Conservation (phyloP, 2,329 filamentous ascomycete species). For the Colletotrichum magnum region DNA sequence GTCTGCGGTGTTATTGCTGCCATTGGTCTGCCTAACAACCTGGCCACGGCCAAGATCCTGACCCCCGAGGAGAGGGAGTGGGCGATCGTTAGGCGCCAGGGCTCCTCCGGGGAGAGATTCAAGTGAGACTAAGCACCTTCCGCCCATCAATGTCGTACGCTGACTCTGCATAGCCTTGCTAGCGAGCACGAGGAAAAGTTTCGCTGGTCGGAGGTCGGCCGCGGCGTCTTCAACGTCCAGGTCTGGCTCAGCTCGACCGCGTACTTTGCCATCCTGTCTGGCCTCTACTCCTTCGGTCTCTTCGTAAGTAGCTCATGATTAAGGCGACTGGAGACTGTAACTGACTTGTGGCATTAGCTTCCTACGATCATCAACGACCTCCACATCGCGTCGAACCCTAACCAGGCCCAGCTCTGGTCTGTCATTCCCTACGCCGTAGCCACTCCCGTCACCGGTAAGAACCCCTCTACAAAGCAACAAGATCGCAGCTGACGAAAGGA, state of each 20-base stretch:
- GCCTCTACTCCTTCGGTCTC: slow-evolving; percentile 74
- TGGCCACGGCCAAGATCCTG: slow-evolving; percentile 68
- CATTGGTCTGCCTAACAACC: slow-evolving; percentile 68
- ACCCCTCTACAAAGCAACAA: accelerated
- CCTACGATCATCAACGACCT: slow-evolving; percentile 75
- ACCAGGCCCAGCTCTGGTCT: slow-evolving; percentile 73
- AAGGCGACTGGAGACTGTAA: not conserved
- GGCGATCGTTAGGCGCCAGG: slow-evolving; percentile 60
- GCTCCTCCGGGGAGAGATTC: slow-evolving; percentile 53
- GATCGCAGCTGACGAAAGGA: not conserved
- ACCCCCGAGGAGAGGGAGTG: slow-evolving; percentile 65
- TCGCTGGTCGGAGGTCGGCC: slow-evolving; percentile 72
- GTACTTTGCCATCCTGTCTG: slow-evolving; percentile 72
- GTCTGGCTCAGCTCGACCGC: slow-evolving; percentile 75
- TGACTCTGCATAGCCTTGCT: slow-evolving; percentile 32
- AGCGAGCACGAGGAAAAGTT: slow-evolving; percentile 62
- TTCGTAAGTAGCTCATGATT: slow-evolving; percentile 61
- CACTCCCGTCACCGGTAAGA: slow-evolving; percentile 65
- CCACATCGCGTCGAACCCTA: slow-evolving; percentile 65
- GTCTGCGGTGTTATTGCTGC: slow-evolving; percentile 66
- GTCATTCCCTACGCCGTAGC: slow-evolving; percentile 76
- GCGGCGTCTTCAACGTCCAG: slow-evolving; percentile 72
- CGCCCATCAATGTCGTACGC: too few relatives aligned
- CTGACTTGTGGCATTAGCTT: slow-evolving; percentile 54
- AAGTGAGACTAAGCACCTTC: slow-evolving; percentile 39